Percentiles rank a stretch among this genome's conserved stretches.
These are phyloP conservation scores for Aspergillus brasiliensis DNA, from an alignment of 2,329 filamentous ascomycete species.

Conservation along the genomic window DNA sequence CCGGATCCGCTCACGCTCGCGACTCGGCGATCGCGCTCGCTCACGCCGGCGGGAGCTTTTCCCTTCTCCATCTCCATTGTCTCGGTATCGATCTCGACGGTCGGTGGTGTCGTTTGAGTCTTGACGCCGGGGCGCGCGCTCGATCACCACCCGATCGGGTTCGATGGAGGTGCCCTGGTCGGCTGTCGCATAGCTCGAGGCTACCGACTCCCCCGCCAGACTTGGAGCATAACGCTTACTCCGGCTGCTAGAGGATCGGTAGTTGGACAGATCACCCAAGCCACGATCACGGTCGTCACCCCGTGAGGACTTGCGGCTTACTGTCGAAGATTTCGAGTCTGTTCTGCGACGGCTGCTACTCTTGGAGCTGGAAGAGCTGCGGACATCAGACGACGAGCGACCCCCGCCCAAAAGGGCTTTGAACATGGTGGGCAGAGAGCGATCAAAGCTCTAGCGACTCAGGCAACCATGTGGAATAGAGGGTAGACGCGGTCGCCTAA, in stretches of 20 bases:
- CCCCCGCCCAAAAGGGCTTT: constrained; percentile 43
- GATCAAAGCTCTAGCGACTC: constrained; percentile 24
- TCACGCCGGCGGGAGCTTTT: constrained; percentile 24
- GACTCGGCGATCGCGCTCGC: constrained; percentile 31
- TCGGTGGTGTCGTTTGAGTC: constrained; percentile 27
- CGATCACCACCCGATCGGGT: constrained; percentile 32
- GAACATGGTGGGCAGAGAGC: constrained; percentile 40
- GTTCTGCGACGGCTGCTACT: constrained; percentile 34
- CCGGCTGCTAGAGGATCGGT: constrained; percentile 27
- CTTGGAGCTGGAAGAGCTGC: constrained; percentile 37
- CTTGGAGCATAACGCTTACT: constrained; percentile 32
- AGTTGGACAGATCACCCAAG: constrained; percentile 36
- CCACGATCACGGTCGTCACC: constrained; percentile 51
- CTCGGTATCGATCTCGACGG: constrained; percentile 24
- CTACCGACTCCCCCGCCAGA: constrained; percentile 33
- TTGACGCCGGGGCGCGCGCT: constrained; percentile 30
- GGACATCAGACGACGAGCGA: constrained; percentile 37
- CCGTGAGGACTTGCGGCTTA: constrained; percentile 45
- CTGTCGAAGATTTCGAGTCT: constrained; percentile 35
- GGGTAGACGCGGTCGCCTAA: background rate
- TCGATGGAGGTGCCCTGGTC: constrained; percentile 33
- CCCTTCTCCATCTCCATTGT: constrained; percentile 20
- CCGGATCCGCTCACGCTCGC: constrained; percentile 28
- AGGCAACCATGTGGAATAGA: constrained; percentile 33
- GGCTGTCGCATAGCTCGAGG: constrained; percentile 45